Percentiles rank a stretch among this genome's conserved stretches.
phyloP scores from a whole-genome alignment of 768 basidiomycete genomes.

The Suillus ampliporus region DNA sequence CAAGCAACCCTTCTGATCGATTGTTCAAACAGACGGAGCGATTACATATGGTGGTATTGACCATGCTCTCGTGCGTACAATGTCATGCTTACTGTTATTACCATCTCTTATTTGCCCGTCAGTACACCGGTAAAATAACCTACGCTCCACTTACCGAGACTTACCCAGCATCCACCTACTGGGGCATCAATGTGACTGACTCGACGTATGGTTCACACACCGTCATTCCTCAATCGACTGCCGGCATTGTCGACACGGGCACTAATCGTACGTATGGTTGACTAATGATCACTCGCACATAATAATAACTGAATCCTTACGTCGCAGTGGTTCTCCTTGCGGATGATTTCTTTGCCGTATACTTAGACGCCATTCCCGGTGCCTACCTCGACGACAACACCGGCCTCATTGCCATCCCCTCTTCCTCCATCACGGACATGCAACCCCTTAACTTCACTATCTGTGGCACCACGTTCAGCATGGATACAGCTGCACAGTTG shows the following conservation, averaged over 20 bases:
- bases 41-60: conserved; percentile 35
- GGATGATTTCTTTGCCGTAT: conserved; percentile 22
- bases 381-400: conserved; percentile 9
- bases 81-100: neutral
- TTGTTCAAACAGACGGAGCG: conserved; percentile 27
- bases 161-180: conserved; percentile 26
- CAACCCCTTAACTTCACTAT: conserved; percentile 21
- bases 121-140: conserved; percentile 30
- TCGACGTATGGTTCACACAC: conserved; percentile 19
- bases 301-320: neutral
- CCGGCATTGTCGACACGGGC: conserved; percentile 38
- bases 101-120: neutral
- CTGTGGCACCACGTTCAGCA: conserved; percentile 5
- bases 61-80: conserved; percentile 19
- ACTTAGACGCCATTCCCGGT: conserved; percentile 23
- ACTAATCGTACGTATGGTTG: conserved; percentile 24
- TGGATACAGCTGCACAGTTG: conserved; percentile 27
- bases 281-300: neutral
- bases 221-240: conserved; percentile 25
- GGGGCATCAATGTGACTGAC: conserved; percentile 36
- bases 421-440: conserved; percentile 20
- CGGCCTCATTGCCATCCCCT: conserved; percentile 22
- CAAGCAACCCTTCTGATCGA: neutral
- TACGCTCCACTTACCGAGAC: conserved; percentile 34
- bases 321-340: conserved; percentile 30